phyloP scores from a whole-genome alignment of 2,329 filamentous ascomycete genomes.

The Sporothrix dimorphospora region DNA sequence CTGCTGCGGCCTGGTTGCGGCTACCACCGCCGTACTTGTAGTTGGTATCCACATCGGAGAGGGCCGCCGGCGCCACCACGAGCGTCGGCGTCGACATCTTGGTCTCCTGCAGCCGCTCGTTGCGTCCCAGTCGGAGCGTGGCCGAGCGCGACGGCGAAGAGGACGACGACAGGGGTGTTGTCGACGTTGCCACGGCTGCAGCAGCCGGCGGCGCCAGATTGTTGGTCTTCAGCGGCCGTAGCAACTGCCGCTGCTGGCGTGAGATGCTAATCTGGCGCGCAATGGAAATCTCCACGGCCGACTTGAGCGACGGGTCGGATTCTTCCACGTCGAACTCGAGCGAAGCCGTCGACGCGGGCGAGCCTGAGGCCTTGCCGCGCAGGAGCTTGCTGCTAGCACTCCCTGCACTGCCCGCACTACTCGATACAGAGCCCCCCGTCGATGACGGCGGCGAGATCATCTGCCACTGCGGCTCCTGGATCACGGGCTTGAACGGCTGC shows the following conservation, averaged over 20 bases:
- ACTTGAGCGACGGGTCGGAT: slow-evolving; percentile 50
- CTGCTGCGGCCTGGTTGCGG: slow-evolving; percentile 17
- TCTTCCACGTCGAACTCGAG: slow-evolving; percentile 46
- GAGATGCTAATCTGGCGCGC: slow-evolving; percentile 70
- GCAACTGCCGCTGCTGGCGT: slow-evolving; percentile 61
- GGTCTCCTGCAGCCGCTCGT: slow-evolving; percentile 45
- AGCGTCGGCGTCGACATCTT: slow-evolving; percentile 52
- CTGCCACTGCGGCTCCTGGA: slow-evolving; percentile 52
- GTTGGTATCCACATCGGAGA: slow-evolving; percentile 27
- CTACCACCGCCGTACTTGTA: slow-evolving; percentile 1
- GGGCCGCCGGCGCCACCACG: slow-evolving; percentile 42
- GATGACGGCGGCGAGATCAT: slow-evolving; percentile 49
- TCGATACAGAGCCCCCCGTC: slow-evolving; percentile 6
- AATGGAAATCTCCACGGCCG: slow-evolving; percentile 67
- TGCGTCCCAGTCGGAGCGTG: slow-evolving; percentile 37
- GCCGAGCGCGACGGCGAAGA: slow-evolving; percentile 29
- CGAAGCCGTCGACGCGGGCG: slow-evolving; percentile 41
- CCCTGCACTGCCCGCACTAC: slow-evolving; percentile 32
- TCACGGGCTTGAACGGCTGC: slow-evolving; percentile 42
- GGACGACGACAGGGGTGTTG: not conserved
- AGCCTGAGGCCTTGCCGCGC: not conserved
- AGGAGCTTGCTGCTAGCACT: slow-evolving; percentile 27
- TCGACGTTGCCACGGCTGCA: not conserved
- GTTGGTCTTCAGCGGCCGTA: slow-evolving; percentile 55
- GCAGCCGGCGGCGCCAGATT: slow-evolving; percentile 31